These are phyloP conservation scores for Helenozyma baotianmanensis DNA, from an alignment of 805 yeast species.

Conservation along the genomic window DNA sequence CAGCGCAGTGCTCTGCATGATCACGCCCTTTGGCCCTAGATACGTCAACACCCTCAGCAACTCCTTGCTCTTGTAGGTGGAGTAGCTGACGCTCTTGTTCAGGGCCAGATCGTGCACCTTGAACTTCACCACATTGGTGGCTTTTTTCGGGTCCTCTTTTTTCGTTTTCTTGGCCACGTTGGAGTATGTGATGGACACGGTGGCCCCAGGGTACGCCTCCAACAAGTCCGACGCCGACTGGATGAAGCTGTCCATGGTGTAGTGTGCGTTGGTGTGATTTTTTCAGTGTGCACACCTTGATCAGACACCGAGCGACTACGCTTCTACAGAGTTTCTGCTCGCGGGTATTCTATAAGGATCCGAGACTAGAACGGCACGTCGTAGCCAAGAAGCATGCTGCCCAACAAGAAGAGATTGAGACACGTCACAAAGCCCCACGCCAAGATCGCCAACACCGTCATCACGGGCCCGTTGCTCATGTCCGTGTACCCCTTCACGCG, in stretches of 20 bases:
- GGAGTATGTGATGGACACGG: constrained; percentile 35
- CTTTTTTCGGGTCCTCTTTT: constrained; percentile 10
- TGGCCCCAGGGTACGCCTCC: constrained; percentile 34
- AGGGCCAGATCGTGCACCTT: constrained; percentile 62
- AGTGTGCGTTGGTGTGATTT: too few relatives aligned
- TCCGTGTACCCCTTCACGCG: constrained; percentile 45
- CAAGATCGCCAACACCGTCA: constrained; percentile 50
- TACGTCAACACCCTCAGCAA: constrained; percentile 68
- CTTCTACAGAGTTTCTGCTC: too few relatives aligned
- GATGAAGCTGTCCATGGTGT: constrained; percentile 21
- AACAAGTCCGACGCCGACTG: constrained; percentile 27
- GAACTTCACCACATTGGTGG: constrained; percentile 41
- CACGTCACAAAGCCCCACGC: constrained; percentile 71
- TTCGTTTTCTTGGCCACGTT: constrained; percentile 24
- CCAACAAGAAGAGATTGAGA: constrained; percentile 67
- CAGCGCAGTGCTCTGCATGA: constrained; percentile 11
- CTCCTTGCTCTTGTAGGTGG: constrained; percentile 64
- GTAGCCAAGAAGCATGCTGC: constrained; percentile 44
- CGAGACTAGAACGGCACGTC: constrained; percentile 45
- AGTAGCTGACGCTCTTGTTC: constrained; percentile 57
- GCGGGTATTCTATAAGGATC: too few relatives aligned
- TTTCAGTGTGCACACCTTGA: too few relatives aligned
- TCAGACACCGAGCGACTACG: too few relatives aligned
- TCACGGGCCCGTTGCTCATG: constrained; percentile 61
- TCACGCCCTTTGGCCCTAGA: constrained; percentile 64